Base-by-base conservation (phyloP, 2,329 filamentous ascomycete genomes). In the Nigrograna mackinnonii region DNA sequence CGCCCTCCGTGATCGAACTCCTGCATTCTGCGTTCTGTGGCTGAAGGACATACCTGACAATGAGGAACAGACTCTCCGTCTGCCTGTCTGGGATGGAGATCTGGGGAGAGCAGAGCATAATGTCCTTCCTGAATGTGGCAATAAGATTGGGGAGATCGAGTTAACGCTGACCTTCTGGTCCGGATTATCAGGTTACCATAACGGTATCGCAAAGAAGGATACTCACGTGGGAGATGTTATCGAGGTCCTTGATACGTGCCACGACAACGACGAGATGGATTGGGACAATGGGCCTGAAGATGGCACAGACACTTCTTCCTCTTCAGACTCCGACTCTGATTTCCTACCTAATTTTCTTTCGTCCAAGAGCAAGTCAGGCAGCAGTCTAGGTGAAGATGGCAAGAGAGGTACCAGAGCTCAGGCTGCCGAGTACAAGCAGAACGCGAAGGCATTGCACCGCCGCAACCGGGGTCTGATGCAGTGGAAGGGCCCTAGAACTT, bases 391-490 rank as follows among this genome's bases (percentile, higher is more conserved):
- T 14, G 50, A 58, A 17, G 55, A 67, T 28, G 65, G 68, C 1
- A 74, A 68, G 49, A 69, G 75, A 47, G 82, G 75, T 28, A 59
- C 71, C 26, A 66, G 73, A 7, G 76, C 78, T 32, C 73, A 79
- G 58, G 45, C 83, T 34, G 78, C 75, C 43, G 83, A 86, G 46
- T 87, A 67, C 41, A 66, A 64, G 30, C 42, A 52, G 6, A 50
- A 58, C 20, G 39, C 47, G 13, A 62, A 64, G 36, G 49, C 62
- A 35, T 36, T 67, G 24, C 62, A 66, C 43, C 36, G 62, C 2
- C 84, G 80, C 58, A 83, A 90, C 57, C 70, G 83, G 17, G 86
- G 86, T 0, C 60, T 86, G 30, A 90, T 90, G 86, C 86, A 90
- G 68, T 90, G 85, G 82, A 79, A 78, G 73, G 64, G 78, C 57